Evolutionary conservation across 2,329 filamentous ascomycete species (phyloP).

Genomic region (Penicillium capsulatum): DNA sequence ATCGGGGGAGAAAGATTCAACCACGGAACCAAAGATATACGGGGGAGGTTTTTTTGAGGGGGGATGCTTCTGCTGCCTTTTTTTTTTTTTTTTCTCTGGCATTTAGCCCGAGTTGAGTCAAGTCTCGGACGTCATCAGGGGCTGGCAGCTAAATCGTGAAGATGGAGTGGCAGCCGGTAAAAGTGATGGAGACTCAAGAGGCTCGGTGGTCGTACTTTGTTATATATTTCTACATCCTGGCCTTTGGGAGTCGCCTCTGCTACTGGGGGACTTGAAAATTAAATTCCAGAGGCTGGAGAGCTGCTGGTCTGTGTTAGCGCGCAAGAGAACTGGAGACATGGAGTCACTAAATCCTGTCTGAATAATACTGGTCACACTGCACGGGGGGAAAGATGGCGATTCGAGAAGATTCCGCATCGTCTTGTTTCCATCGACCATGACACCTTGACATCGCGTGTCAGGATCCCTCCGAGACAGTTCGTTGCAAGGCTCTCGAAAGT

Average conservation of each 20-base stretch:
- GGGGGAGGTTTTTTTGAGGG: too few relatives aligned
- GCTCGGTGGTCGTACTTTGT: conserved; percentile 7
- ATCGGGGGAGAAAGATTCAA: conserved; percentile 9
- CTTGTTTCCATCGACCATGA: conserved; percentile 4
- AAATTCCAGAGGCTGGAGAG: conserved; percentile 31
- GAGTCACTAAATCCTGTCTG: conserved; percentile 24
- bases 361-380: conserved; percentile 6
- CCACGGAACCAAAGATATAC: conserved; percentile 1
- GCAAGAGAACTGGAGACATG: conserved; percentile 25
- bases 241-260: too few relatives aligned
- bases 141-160: background rate
- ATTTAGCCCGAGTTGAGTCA: background rate
- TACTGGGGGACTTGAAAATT: conserved; percentile 15
- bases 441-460: too few relatives aligned
- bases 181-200: background rate
- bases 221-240: too few relatives aligned
- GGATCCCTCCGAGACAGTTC: background rate
- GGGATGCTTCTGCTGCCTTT: too few relatives aligned
- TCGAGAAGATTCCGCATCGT: conserved; percentile 18
- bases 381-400: conserved; percentile 5
- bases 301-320: conserved; percentile 31
- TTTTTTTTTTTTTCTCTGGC: too few relatives aligned
- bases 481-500: conserved; percentile 11
- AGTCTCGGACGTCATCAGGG: conserved; percentile 1
- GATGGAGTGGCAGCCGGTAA: background rate